phyloP scores from a whole-genome alignment of 352 stramenopile species.

The Thraustotheca clavata region DNA sequence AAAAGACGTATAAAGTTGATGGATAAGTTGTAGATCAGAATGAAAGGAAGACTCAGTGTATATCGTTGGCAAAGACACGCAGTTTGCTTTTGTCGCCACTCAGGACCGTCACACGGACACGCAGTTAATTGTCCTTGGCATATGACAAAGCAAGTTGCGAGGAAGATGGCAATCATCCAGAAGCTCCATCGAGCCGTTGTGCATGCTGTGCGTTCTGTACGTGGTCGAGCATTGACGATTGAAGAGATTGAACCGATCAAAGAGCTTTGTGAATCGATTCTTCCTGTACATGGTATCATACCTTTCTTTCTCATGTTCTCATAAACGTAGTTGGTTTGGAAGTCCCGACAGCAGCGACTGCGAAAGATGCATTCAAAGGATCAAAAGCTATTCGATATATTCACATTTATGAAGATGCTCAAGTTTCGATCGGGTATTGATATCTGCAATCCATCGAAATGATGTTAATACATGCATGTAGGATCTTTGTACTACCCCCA shows the following conservation, averaged over 20 bases:
- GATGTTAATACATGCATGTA: conserved; percentile 18
- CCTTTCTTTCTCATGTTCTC: background rate
- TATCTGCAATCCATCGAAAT: background rate
- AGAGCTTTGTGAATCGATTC: conserved; percentile 56
- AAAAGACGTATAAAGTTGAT: too few relatives aligned
- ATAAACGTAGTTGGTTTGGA: conserved; percentile 41
- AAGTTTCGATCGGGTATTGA: conserved; percentile 67
- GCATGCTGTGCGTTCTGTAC: background rate
- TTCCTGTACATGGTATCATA: conserved; percentile 49
- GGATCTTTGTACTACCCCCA: conserved; percentile 76
- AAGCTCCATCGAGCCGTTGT: conserved; percentile 9
- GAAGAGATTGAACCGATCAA: conserved; percentile 60
- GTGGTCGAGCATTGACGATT: conserved; percentile 4
- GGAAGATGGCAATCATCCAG: conserved; percentile 20
- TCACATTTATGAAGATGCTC: conserved; percentile 73
- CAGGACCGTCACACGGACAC: too few relatives aligned
- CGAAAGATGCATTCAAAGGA: conserved; percentile 1
- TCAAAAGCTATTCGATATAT: conserved; percentile 51
- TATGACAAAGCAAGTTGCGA: too few relatives aligned
- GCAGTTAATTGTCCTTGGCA: too few relatives aligned
- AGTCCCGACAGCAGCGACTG: conserved; percentile 26
- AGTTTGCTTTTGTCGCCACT: too few relatives aligned
- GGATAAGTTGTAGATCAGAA: too few relatives aligned
- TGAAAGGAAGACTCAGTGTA: too few relatives aligned
- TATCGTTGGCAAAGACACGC: too few relatives aligned